Evolutionary conservation across 2,329 filamentous ascomycete species (phyloP).

Genomic region (Pestalotiopsis sp.): DNA sequence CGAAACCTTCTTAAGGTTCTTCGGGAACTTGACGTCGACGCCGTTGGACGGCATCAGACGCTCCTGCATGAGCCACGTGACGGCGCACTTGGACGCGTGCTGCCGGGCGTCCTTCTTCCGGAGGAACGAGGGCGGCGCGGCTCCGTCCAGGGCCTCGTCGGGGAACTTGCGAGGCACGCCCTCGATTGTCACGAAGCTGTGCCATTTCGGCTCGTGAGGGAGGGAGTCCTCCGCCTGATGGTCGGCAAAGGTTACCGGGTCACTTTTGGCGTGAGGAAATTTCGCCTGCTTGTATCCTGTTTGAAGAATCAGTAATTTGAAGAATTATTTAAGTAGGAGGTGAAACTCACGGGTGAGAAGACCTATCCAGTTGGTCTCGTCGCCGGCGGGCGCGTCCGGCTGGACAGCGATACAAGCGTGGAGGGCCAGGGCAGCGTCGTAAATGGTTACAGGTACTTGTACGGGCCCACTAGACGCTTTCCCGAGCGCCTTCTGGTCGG

Average conservation of each 20-base stretch:
- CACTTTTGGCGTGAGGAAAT: not conserved
- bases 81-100: constrained; percentile 53
- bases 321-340: too few species aligned
- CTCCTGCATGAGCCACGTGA: constrained; percentile 41
- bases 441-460: too few species aligned
- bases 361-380: constrained; percentile 42
- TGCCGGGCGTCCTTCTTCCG: constrained; percentile 58
- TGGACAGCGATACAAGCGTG: too few species aligned
- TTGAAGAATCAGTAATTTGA: not conserved
- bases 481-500: too few species aligned
- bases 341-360: constrained; percentile 35
- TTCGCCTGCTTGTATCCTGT: constrained; percentile 22
- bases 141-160: constrained; percentile 33
- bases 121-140: constrained; percentile 39
- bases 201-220: constrained; percentile 23
- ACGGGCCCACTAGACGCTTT: too few species aligned
- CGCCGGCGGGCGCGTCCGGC: constrained; percentile 10
- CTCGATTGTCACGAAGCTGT: constrained; percentile 26
- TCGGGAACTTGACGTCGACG: constrained; percentile 20
- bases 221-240: constrained; percentile 18
- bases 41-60: constrained; percentile 30
- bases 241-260: constrained; percentile 22
- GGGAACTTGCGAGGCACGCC: constrained; percentile 25
- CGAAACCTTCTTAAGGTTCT: not conserved
- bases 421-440: too few species aligned